Conservation (phyloP, 371 early-diverging fungal species). For the Thermomucor indicae-seudaticae region DNA sequence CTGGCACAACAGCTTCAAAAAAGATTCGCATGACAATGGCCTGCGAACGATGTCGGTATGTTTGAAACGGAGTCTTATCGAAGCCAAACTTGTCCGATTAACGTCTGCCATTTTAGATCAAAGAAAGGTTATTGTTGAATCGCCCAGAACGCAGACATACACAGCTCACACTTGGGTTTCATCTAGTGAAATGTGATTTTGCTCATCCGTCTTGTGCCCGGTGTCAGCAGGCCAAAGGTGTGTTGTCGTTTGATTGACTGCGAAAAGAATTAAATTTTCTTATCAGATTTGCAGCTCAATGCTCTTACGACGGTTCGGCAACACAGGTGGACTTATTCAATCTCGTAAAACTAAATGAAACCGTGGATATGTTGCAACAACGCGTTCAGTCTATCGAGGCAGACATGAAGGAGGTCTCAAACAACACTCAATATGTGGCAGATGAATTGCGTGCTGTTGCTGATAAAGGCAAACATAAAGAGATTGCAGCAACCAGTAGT, state of each 20-base stretch:
- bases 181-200: slow-evolving; percentile 52
- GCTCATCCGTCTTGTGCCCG: slow-evolving; percentile 44
- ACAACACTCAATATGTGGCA: slow-evolving; percentile 14
- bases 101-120: background rate
- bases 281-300: slow-evolving; percentile 11
- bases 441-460: slow-evolving; percentile 18
- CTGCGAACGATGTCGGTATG: slow-evolving; percentile 51
- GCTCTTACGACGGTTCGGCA: slow-evolving; percentile 26
- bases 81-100: background rate
- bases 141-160: background rate
- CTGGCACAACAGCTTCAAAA: slow-evolving; percentile 21
- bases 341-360: slow-evolving; percentile 24
- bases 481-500: background rate
- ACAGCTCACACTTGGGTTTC: slow-evolving; percentile 2
- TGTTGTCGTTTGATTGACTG: too few species aligned
- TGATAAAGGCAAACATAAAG: background rate
- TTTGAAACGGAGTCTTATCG: background rate
- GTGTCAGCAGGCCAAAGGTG: slow-evolving; percentile 46
- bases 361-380: slow-evolving; percentile 21
- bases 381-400: slow-evolving; percentile 22
- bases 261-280: too few species aligned
- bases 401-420: slow-evolving; percentile 16
- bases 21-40: slow-evolving; percentile 51
- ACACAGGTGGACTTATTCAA: slow-evolving; percentile 32
- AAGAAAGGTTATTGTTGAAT: slow-evolving; percentile 5